A percentile compares a stretch with the other conserved stretches of the same genome.
Evolutionary conservation across 495 filamentous ascomycete genomes (phyloP).

Genomic region (Hyaloscypha variabilis): DNA sequence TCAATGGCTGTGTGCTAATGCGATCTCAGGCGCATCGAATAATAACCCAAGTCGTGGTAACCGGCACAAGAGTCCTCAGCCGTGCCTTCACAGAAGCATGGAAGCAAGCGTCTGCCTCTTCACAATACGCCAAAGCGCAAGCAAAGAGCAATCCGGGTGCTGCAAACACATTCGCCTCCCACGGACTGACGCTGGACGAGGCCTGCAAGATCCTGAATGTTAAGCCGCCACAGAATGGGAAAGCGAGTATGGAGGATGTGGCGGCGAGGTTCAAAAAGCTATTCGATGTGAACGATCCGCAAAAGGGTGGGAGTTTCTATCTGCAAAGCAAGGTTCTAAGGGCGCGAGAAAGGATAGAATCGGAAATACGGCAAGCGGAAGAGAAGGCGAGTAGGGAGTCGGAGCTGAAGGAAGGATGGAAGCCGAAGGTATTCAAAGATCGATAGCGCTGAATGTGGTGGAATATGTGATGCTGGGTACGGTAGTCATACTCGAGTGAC

Average conservation of each 20-base stretch:
- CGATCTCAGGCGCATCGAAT: slow-evolving; percentile 82
- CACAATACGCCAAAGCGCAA: slow-evolving; percentile 75
- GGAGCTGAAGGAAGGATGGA: slow-evolving; percentile 83
- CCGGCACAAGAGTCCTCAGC: slow-evolving; percentile 87
- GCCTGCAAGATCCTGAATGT: slow-evolving; percentile 98
- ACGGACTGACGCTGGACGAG: slow-evolving; percentile 88
- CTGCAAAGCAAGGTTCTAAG: slow-evolving; percentile 94
- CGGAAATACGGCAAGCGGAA: slow-evolving; percentile 62
- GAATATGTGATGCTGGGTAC: slow-evolving; percentile 15
- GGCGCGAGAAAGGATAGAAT: slow-evolving; percentile 88
- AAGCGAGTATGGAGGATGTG: slow-evolving; percentile 73
- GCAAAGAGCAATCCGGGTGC: slow-evolving; percentile 44
- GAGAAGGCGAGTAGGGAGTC: slow-evolving; percentile 58
- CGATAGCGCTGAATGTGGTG: slow-evolving; percentile 47
- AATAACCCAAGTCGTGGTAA: slow-evolving; percentile 88
- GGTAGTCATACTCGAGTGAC: slow-evolving; percentile 8
- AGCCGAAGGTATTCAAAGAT: slow-evolving; percentile 93
- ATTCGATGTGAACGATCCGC: slow-evolving; percentile 90
- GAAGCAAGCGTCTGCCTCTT: slow-evolving; percentile 85
- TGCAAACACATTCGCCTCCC: slow-evolving; percentile 53
- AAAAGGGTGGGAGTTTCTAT: slow-evolving; percentile 97
- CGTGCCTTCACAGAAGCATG: slow-evolving; percentile 91
- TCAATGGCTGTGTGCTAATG: slow-evolving; percentile 17
- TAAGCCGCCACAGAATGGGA: slow-evolving; percentile 79
- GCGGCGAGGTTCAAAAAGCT: slow-evolving; percentile 90